Evolutionary conservation across 371 early-diverging fungal genomes (phyloP).

Genomic region (Lichtheimia corymbifera): DNA sequence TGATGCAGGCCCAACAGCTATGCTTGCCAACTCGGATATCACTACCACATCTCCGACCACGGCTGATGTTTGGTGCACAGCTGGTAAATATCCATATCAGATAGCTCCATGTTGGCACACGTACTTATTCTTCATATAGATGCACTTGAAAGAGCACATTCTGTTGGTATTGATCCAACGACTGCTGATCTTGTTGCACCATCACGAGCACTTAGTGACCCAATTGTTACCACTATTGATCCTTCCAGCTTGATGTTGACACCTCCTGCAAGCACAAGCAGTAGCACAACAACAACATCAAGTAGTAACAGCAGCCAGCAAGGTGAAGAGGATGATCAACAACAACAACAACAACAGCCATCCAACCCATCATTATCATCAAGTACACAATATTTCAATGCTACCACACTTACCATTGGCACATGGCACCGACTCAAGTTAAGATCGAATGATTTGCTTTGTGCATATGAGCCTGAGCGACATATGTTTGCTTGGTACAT

Average conservation of each 20-base stretch:
- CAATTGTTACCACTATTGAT: constrained; percentile 22
- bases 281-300: neutral
- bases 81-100: constrained; percentile 4
- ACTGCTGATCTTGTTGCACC: neutral
- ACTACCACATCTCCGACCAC: constrained; percentile 4
- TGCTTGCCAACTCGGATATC: constrained; percentile 23
- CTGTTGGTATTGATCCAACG: constrained; percentile 8
- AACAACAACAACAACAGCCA: neutral
- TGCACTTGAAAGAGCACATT: constrained; percentile 16
- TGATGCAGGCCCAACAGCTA: constrained; percentile 47
- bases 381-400: constrained; percentile 29
- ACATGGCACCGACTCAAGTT: constrained; percentile 76
- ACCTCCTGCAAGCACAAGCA: constrained; percentile 9
- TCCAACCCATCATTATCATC: neutral
- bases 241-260: constrained; percentile 20
- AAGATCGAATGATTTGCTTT: constrained; percentile 58
- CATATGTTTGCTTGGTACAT: constrained; percentile 71
- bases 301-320: neutral
- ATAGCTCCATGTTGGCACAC: neutral
- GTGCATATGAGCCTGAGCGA: constrained; percentile 56
- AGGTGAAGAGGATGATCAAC: neutral
- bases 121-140: constrained; percentile 1
- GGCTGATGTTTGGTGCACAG: constrained; percentile 16
- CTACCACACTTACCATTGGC: constrained; percentile 71
- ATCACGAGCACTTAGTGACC: constrained; percentile 16